Base-by-base conservation (phyloP, 2,329 filamentous ascomycete species). In the Aspergillus sp. region DNA sequence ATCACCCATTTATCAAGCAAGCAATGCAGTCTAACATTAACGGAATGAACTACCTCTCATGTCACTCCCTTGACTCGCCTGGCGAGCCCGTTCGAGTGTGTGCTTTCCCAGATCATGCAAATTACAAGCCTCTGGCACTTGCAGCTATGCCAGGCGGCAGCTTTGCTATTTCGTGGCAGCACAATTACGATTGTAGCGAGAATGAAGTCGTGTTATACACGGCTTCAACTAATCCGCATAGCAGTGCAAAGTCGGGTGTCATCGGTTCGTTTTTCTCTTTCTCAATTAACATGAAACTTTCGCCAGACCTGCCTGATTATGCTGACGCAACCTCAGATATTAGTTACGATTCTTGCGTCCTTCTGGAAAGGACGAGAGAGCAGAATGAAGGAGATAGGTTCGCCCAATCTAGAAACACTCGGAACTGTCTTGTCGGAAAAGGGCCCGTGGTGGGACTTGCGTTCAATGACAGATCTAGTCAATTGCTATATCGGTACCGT, bases 91-190 rank as follows among this genome's bases (percentile, higher is more conserved):
- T 71, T 25, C 62, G 59, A 23, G 57, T 74, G 6, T 75, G 67
- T 58, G 62, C 59, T 17, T 73, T 77, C 19, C 70, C 68, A 10
- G 69, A 74, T 10, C 65, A 70, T 41, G 53, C 27, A 4, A 66
- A 70, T 2, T 73, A 71, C 44, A 68, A 72, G 21, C 73, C 73
- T 10, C 55, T 72, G 30, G 71, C 72, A 32, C 55, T 77, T 49
- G 69, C 71, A 8, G 65, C 65, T 60, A 65, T 59, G 8, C 44
- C 65, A 25, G 48, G 56, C 21, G 56, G 64, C n/a, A 64, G 58
- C 5, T 76, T 77, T 68, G 75, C 70, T 1, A 75, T 77, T 39
- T 76, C 72, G n/a, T 77, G 75, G 75, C 71, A 71, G 51, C 68
- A 75, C 61, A 13, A 19, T 30, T 52, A 64, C 6, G 64, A 70